A percentile compares a stretch with the other conserved stretches of the same genome.
Conservation (phyloP, 2,329 filamentous ascomycete species). For the Metarhizium brunneum region DNA sequence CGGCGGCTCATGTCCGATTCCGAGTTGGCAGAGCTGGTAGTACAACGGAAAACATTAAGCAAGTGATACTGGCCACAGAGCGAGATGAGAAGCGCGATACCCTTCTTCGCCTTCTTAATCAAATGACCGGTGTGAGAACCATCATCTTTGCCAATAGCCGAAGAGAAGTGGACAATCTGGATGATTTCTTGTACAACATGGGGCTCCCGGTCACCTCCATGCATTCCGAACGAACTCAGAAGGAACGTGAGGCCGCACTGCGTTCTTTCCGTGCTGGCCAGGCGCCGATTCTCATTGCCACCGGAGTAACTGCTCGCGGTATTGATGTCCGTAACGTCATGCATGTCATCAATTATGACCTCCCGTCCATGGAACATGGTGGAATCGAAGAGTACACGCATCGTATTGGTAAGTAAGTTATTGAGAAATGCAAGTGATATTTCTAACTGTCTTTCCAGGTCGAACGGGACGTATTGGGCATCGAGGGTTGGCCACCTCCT, state of each 20-base stretch:
- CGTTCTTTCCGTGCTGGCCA: conserved; percentile 70
- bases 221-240: conserved; percentile 77
- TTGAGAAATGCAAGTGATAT: neutral
- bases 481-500: conserved; percentile 74
- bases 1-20: conserved; percentile 66
- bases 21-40: conserved; percentile 81
- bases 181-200: conserved; percentile 78
- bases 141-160: conserved; percentile 88
- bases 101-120: conserved; percentile 62
- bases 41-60: conserved; percentile 72
- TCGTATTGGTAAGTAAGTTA: conserved; percentile 63
- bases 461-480: conserved; percentile 93
- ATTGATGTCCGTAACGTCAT: conserved; percentile 80
- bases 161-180: conserved; percentile 67
- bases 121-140: conserved; percentile 64
- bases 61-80: conserved; percentile 63
- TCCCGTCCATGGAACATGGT: conserved; percentile 66
- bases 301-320: conserved; percentile 78
- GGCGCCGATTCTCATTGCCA: conserved; percentile 74
- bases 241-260: conserved; percentile 86
- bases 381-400: conserved; percentile 92
- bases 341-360: conserved; percentile 90
- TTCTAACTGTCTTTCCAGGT: conserved; percentile 35
- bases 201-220: conserved; percentile 79
- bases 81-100: conserved; percentile 57